phyloP scores from a whole-genome alignment of 768 basidiomycete species.

The Boletus sensibilis region DNA sequence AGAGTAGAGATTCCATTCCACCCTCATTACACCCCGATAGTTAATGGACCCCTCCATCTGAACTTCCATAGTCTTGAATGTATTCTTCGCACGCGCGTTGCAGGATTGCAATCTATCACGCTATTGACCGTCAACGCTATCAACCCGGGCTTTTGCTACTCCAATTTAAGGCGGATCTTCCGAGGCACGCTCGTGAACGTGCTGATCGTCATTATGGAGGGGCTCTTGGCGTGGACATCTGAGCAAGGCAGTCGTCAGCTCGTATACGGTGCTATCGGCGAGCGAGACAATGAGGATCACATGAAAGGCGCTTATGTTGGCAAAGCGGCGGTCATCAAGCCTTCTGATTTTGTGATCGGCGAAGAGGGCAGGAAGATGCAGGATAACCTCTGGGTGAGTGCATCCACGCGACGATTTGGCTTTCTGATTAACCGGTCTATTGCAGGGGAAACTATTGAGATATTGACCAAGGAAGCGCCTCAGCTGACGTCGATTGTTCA shows the following conservation, averaged over 20 bases:
- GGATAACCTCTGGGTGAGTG: constrained; percentile 36
- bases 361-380: constrained; percentile 30
- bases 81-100: constrained; percentile 33
- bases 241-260: constrained; percentile 38
- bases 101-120: constrained; percentile 17
- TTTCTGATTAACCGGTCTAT: not conserved
- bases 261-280: constrained; percentile 31
- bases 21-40: not conserved
- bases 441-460: constrained; percentile 23
- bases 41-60: not conserved
- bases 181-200: not conserved
- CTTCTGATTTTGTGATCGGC: constrained; percentile 35
- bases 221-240: constrained; percentile 16
- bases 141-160: constrained; percentile 34
- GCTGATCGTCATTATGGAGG: constrained; percentile 3
- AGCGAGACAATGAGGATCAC: constrained; percentile 16
- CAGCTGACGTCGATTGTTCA: constrained; percentile 15
- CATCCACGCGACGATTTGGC: too few relatives aligned
- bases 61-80: constrained; percentile 25
- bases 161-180: constrained; percentile 18
- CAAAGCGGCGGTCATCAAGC: constrained; percentile 16
- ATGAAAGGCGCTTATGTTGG: constrained; percentile 26
- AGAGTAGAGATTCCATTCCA: not conserved
- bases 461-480: constrained; percentile 12
- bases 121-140: constrained; percentile 27